phyloP scores from a whole-genome alignment of 768 basidiomycete genomes.

The Termitomyces sp. region DNA sequence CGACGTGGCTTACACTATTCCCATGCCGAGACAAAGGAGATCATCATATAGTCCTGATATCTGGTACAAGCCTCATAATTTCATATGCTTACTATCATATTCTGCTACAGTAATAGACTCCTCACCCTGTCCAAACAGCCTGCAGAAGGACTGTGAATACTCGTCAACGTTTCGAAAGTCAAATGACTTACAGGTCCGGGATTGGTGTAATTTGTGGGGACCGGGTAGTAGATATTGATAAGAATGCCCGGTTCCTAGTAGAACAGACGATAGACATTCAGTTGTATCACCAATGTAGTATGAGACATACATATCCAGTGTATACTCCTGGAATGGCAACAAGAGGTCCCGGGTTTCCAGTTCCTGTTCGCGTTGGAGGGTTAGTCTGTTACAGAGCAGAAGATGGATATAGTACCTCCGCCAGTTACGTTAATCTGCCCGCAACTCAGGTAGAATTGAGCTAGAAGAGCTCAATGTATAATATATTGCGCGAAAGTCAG shows the following conservation, averaged over 20 bases:
- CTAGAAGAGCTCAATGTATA: slow-evolving; percentile 2
- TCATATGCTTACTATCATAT: neutral
- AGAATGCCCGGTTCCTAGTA: slow-evolving; percentile 18
- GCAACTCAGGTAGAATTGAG: slow-evolving; percentile 32
- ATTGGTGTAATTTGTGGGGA: slow-evolving; percentile 20
- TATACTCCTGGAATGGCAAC: slow-evolving; percentile 27
- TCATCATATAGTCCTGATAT: too few relatives aligned
- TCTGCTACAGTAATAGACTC: neutral
- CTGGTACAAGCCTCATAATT: neutral
- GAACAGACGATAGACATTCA: neutral
- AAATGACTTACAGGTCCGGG: slow-evolving; percentile 22
- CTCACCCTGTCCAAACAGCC: slow-evolving; percentile 21
- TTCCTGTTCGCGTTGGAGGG: slow-evolving; percentile 13
- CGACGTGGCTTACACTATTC: too few relatives aligned
- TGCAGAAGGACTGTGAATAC: neutral
- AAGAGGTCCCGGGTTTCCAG: slow-evolving; percentile 20
- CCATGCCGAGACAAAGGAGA: too few relatives aligned
- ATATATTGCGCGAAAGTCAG: slow-evolving; percentile 11
- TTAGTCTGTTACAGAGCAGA: neutral
- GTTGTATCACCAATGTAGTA: too few relatives aligned
- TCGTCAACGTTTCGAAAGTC: neutral
- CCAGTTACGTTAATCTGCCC: slow-evolving; percentile 37
- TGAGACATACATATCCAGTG: slow-evolving; percentile 19
- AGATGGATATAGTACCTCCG: slow-evolving; percentile 23
- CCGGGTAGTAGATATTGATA: slow-evolving; percentile 23